Percentiles rank a stretch among this genome's conserved stretches.
Evolutionary conservation across 78 protist genomes (phyloP).

Genomic region (Monosiga brevicollis): DNA sequence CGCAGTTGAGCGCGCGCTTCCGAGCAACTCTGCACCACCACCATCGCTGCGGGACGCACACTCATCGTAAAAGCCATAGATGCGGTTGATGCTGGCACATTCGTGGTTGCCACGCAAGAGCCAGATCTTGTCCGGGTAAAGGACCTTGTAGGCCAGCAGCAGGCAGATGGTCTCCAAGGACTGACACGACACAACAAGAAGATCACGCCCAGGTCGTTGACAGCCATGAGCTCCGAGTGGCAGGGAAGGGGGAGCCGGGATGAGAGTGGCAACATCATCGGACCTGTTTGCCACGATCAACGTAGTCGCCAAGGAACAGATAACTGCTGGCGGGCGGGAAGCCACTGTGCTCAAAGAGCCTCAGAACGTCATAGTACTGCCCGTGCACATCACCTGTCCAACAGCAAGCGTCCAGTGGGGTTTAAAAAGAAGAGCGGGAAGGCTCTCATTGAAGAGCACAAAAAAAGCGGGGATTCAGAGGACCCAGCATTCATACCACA

Average conservation of each 20-base stretch:
- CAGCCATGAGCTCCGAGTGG: too few species aligned
- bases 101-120: constrained; percentile 99
- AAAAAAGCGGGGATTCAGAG: background rate
- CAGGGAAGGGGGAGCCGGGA: too few species aligned
- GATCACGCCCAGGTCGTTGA: too few species aligned
- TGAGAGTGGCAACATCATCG: too few species aligned
- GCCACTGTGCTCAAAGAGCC: constrained; percentile 97
- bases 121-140: constrained; percentile 98
- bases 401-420: background rate
- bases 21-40: too few species aligned
- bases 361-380: constrained; percentile 93
- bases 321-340: constrained; percentile 99
- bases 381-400: constrained; percentile 92
- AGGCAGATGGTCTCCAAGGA: constrained; percentile 95
- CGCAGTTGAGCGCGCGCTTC: too few species aligned
- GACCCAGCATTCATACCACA: constrained; percentile 48
- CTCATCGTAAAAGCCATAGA: constrained; percentile 99
- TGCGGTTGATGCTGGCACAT: constrained; percentile 95
- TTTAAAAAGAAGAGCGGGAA: background rate
- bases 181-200: too few species aligned
- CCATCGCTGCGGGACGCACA: constrained; percentile 44
- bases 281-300: constrained; percentile 94
- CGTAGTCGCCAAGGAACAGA: constrained; percentile 98
- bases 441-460: too few species aligned
- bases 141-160: constrained; percentile 98